Evolutionary conservation across 306 rosid genomes (phyloP).

Genomic region (Medicago arabica): DNA sequence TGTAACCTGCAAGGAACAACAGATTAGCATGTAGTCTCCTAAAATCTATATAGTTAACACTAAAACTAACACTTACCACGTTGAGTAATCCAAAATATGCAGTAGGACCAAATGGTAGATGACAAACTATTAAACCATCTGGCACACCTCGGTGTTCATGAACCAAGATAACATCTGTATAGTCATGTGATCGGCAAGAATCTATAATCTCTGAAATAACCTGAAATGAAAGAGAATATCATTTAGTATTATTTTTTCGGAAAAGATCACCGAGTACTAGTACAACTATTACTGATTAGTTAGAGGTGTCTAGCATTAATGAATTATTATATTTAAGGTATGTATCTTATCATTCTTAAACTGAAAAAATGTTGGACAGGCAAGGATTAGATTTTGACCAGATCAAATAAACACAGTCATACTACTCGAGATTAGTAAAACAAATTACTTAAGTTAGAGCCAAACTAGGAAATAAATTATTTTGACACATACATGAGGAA

Average conservation of each 20-base stretch:
- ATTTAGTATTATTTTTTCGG: not conserved
- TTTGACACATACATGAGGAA: not conserved
- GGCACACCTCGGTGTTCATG: conserved; percentile 98
- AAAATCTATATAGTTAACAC: not conserved
- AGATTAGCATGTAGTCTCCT: conserved; percentile 37
- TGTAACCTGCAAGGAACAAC: conserved; percentile 65
- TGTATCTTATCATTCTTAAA: conserved; percentile 8
- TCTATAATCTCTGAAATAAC: conserved; percentile 90
- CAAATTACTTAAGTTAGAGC: not conserved
- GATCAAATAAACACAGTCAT: not conserved
- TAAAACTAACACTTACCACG: conserved; percentile 68
- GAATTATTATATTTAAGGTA: conserved; percentile 13
- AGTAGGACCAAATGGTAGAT: conserved; percentile 93
- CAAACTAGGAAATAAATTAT: conserved; percentile 13
- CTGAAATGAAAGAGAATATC: conserved; percentile 49
- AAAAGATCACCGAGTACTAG: not conserved
- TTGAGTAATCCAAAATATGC: conserved; percentile 88
- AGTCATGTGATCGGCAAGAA: conserved; percentile 85
- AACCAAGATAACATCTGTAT: conserved; percentile 83
- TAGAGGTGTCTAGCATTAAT: conserved; percentile 9
- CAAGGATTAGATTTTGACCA: conserved; percentile 25
- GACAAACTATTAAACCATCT: conserved; percentile 84
- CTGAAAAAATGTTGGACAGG: conserved; percentile 2
- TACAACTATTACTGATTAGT: conserved; percentile 2
- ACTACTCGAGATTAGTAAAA: not conserved